A percentile compares a stretch with the other conserved stretches of the same genome.
phyloP scores from a whole-genome alignment of 176 grass and related monocot species.

The Ensete ventricosum region DNA sequence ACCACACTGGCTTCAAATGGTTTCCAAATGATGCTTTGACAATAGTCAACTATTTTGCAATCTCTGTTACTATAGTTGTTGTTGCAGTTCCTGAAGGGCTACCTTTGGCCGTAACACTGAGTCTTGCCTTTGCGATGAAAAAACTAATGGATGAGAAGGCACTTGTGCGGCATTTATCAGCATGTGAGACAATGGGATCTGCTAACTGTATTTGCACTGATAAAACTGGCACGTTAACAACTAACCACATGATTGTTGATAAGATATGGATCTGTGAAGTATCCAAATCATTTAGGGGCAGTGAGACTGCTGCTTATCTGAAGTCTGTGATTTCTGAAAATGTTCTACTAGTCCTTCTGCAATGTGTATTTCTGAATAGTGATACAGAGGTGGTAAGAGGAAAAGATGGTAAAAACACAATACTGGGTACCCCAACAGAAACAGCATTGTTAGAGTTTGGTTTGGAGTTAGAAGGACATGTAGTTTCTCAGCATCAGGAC shows the following conservation, averaged over 20 bases:
- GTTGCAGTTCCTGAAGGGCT: slow-evolving; percentile 97
- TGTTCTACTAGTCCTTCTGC: slow-evolving; percentile 42
- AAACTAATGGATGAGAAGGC: slow-evolving; percentile 95
- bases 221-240: slow-evolving; percentile 97
- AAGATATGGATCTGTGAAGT: slow-evolving; percentile 80
- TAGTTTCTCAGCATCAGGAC: slow-evolving; percentile 30
- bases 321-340: slow-evolving; percentile 46
- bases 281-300: slow-evolving; percentile 38
- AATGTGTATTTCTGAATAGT: slow-evolving; percentile 83
- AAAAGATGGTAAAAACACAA: slow-evolving; percentile 56
- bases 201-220: slow-evolving; percentile 89
- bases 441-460: slow-evolving; percentile 77
- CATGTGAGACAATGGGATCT: slow-evolving; percentile 95
- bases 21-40: slow-evolving; percentile 63
- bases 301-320: slow-evolving; percentile 36
- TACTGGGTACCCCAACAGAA: slow-evolving; percentile 87
- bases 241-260: slow-evolving; percentile 91
- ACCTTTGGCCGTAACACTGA: slow-evolving; percentile 86
- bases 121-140: slow-evolving; percentile 99
- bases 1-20: slow-evolving; percentile 63
- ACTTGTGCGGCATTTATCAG: slow-evolving; percentile 75
- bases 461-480: slow-evolving; percentile 46
- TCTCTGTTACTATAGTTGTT: slow-evolving; percentile 89
- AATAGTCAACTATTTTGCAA: slow-evolving; percentile 86
- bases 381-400: slow-evolving; percentile 75